Percentiles rank a stretch among this genome's conserved stretches.
Conservation (phyloP, 768 basidiomycete genomes). For the Suillus paluster region DNA sequence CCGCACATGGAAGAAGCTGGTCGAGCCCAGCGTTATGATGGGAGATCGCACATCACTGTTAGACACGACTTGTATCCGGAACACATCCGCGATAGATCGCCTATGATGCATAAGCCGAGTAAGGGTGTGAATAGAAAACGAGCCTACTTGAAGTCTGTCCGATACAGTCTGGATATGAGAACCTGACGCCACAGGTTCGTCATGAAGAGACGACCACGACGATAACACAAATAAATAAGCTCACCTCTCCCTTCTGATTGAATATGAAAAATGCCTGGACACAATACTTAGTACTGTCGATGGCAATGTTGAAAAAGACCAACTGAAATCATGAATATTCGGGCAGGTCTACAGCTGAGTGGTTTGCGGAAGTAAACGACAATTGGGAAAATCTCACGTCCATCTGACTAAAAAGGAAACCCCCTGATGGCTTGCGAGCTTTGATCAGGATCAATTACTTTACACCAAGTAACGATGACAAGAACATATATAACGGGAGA, state of each 20-base stretch:
- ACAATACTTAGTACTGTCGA: not conserved
- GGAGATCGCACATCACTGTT: constrained; percentile 97
- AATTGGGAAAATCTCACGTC: not conserved
- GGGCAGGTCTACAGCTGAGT: not conserved
- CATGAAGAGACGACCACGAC: constrained; percentile 9
- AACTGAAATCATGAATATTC: constrained; percentile 50
- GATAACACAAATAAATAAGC: constrained; percentile 28
- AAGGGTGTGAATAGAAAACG: constrained; percentile 15
- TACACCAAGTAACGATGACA: too few relatives aligned
- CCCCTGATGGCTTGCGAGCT: too few relatives aligned
- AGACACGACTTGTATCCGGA: constrained; percentile 98
- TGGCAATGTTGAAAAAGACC: constrained; percentile 21
- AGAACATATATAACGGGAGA: too few relatives aligned
- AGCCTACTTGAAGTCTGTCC: constrained; percentile 93
- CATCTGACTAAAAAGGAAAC: not conserved
- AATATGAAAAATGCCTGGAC: constrained; percentile 97
- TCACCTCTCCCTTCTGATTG: constrained; percentile 98
- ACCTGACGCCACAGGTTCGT: constrained; percentile 53
- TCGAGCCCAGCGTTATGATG: constrained; percentile 96
- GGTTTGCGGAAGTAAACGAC: constrained; percentile 3
- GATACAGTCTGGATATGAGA: constrained; percentile 93
- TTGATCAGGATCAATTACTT: not conserved
- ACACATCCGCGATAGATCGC: constrained; percentile 96
- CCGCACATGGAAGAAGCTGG: constrained; percentile 98
- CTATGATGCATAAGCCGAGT: constrained; percentile 42